Evolutionary conservation across 331 rosid species (phyloP).

Genomic region (Acacia pycnantha): DNA sequence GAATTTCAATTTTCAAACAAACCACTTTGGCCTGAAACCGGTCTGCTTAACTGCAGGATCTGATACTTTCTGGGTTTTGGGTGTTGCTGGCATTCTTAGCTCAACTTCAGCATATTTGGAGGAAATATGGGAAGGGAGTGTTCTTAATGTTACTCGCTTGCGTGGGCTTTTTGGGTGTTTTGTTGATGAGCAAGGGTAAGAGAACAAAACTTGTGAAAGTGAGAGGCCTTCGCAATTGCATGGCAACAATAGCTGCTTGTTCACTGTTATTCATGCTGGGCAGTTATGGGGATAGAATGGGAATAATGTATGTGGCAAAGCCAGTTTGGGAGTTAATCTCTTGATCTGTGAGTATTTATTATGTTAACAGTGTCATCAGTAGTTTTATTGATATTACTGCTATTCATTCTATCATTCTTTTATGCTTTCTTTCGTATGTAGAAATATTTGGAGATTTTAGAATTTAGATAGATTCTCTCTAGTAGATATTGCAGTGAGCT

Average conservation of each 20-base stretch:
- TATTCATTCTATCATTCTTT: neutral
- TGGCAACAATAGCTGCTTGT: neutral
- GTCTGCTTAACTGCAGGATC: neutral
- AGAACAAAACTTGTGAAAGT: neutral
- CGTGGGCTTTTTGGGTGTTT: neutral
- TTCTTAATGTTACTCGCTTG: neutral
- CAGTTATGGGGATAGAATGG: neutral
- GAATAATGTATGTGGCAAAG: neutral
- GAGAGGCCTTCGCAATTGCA: neutral
- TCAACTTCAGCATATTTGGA: neutral
- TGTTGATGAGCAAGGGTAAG: neutral
- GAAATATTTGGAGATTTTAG: no score
- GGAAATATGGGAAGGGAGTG: neutral
- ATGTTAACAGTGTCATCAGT: neutral
- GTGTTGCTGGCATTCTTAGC: neutral
- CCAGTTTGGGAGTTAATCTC: neutral
- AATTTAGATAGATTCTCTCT: neutral
- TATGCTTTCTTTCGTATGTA: neutral
- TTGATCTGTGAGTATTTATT: neutral
- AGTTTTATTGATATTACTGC: neutral
- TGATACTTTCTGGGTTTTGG: neutral
- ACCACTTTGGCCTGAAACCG: neutral
- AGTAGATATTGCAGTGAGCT: neutral
- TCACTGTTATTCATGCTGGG: neutral
- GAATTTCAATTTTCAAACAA: neutral